phyloP scores from a whole-genome alignment of 176 grass and related monocot genomes.

The Aechmea fasciata region DNA sequence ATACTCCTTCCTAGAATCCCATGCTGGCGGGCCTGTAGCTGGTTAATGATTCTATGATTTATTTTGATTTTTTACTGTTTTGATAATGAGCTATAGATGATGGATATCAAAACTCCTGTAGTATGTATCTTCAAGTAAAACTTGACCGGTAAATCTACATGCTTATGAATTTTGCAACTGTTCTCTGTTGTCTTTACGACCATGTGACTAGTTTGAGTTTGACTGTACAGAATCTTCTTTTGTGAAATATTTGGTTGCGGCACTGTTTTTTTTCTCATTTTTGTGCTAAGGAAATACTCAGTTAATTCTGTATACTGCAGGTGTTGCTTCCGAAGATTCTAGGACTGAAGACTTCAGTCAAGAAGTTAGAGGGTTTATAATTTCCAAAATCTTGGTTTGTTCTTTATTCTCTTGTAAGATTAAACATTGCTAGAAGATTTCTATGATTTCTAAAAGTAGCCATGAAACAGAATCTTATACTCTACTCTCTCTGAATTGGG shows the following conservation, averaged over 20 bases:
- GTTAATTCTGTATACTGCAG: conserved; percentile 20
- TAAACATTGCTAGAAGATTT: conserved; percentile 1
- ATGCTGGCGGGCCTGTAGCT: no score
- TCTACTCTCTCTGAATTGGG: conserved; percentile 17
- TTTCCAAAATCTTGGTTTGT: conserved; percentile 94
- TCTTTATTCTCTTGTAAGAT: conserved; percentile 17
- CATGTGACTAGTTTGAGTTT: neutral
- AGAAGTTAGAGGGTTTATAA: conserved; percentile 97
- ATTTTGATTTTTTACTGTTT: no score
- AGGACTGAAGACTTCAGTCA: conserved; percentile 90
- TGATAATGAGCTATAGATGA: no score
- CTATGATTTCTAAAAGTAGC: conserved; percentile 12
- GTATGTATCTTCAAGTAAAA: no score
- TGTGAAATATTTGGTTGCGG: neutral
- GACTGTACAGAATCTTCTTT: neutral
- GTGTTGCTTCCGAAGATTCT: conserved; percentile 72
- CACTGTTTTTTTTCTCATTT: neutral
- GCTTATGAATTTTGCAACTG: neutral
- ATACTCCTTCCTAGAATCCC: no score
- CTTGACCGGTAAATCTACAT: neutral
- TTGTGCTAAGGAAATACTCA: neutral
- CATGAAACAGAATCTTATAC: conserved; percentile 22
- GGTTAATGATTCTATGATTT: no score
- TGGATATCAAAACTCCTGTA: no score
- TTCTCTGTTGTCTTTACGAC: neutral